Conservation (phyloP, 129 eudicot genomes). For the Logfia minima region DNA sequence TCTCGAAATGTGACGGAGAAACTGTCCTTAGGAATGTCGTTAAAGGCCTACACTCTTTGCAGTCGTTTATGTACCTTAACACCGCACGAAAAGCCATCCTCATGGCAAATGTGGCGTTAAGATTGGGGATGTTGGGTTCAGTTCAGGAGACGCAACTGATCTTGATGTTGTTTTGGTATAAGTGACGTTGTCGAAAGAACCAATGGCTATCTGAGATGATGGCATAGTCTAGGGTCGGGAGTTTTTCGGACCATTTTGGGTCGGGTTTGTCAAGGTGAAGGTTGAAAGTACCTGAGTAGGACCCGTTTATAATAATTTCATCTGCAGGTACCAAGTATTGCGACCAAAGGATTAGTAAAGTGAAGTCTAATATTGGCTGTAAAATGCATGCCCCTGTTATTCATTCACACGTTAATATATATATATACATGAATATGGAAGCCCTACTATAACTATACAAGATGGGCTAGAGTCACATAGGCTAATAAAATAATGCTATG, state of each 20-base stretch:
- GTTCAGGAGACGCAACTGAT: conserved; percentile 70
- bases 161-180: conserved; percentile 35
- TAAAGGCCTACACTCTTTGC: conserved; percentile 47
- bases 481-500: no score
- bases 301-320: conserved; percentile 37
- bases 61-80: conserved; percentile 33
- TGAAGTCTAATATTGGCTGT: no score
- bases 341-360: conserved; percentile 53
- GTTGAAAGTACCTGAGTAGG: conserved; percentile 57
- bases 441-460: no score
- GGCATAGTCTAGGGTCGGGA: conserved; percentile 55
- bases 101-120: conserved; percentile 32
- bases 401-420: no score
- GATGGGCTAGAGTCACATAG: no score
- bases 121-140: conserved; percentile 35
- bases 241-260: conserved; percentile 32
- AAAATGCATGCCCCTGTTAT: no score
- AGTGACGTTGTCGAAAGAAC: conserved; percentile 59
- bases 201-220: conserved; percentile 85
- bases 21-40: conserved; percentile 53
- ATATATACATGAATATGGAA: no score
- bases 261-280: conserved; percentile 67
- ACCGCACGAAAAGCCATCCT: conserved; percentile 61
- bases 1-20: conserved; percentile 80
- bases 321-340: conserved; percentile 42